These are phyloP conservation scores for Schizosaccharomyces versatilis DNA, from an alignment of 1,139 yeast genomes.

Conservation along the genomic window DNA sequence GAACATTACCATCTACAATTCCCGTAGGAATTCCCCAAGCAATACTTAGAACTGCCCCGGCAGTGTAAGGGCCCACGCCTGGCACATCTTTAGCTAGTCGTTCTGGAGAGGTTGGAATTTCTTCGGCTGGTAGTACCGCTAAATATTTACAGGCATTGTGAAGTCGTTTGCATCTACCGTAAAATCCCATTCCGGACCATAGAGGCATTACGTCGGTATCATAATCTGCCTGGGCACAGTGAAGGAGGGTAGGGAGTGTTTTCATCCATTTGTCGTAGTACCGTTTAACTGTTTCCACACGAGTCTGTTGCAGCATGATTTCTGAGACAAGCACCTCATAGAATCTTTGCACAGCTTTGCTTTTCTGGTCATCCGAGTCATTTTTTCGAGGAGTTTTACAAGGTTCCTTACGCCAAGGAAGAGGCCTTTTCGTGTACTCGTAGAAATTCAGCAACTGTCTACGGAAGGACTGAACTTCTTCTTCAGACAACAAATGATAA, in stretches of 20 bases:
- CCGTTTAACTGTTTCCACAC: slow-evolving; percentile 9
- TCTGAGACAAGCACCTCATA: slow-evolving; percentile 10
- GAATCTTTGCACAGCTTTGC: slow-evolving; percentile 5
- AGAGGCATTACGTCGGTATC: slow-evolving; percentile 4
- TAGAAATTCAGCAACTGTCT: slow-evolving; percentile 6
- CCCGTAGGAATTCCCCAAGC: slow-evolving; percentile 8
- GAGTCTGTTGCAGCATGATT: slow-evolving; percentile 11
- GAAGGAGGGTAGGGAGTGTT: slow-evolving; percentile 7
- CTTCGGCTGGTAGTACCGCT: background rate
- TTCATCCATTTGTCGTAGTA: slow-evolving; percentile 9
- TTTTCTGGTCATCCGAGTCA: background rate
- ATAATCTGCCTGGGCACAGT: slow-evolving; percentile 8
- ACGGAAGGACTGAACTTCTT: background rate
- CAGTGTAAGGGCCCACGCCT: slow-evolving; percentile 11
- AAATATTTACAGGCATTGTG: slow-evolving; percentile 8
- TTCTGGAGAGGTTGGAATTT: slow-evolving; percentile 7
- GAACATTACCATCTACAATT: slow-evolving; percentile 10
- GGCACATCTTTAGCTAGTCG: slow-evolving; percentile 10
- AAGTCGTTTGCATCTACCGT: slow-evolving; percentile 8
- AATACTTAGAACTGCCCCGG: slow-evolving; percentile 10
- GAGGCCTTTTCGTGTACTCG: slow-evolving; percentile 4
- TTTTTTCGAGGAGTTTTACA: background rate
- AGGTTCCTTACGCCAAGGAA: slow-evolving; percentile 10
- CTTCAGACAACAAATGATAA: background rate
- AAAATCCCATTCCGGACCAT: slow-evolving; percentile 12